Evolutionary conservation across 2,329 filamentous ascomycete genomes (phyloP).

Genomic region (Sporothrix protearum): DNA sequence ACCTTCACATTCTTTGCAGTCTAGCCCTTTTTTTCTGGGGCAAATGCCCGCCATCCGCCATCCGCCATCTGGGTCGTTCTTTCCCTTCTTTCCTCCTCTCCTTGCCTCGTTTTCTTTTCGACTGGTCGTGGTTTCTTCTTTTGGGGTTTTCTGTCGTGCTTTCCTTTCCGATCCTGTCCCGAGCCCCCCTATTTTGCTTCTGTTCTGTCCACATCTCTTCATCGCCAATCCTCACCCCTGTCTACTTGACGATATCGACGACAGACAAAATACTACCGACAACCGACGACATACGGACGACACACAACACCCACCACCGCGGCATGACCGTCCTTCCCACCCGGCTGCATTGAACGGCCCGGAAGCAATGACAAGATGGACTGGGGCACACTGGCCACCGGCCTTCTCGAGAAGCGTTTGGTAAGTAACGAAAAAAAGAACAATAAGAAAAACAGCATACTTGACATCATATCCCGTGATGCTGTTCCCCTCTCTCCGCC

Average conservation of each 20-base stretch:
- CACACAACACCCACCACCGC: background rate
- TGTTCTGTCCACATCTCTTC: background rate
- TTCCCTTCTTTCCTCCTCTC: background rate
- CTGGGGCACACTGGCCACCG: conserved; percentile 19
- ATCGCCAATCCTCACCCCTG: background rate
- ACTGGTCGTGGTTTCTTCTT: background rate
- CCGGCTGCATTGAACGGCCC: conserved; percentile 12
- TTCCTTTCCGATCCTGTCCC: background rate
- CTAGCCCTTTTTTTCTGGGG: conserved; percentile 15
- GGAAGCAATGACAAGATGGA: conserved; percentile 26
- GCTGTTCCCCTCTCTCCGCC: too few relatives aligned
- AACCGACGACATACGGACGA: too few relatives aligned
- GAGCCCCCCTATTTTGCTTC: background rate
- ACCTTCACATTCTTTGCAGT: background rate
- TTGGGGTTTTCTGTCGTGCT: background rate
- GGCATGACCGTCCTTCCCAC: conserved; percentile 4
- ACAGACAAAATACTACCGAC: background rate
- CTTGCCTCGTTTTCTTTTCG: background rate
- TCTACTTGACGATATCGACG: background rate
- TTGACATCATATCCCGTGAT: background rate
- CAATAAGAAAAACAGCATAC: too few relatives aligned
- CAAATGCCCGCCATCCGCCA: background rate
- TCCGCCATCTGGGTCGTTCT: background rate
- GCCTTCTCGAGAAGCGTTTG: conserved; percentile 22
- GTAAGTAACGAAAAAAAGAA: conserved; percentile 18